Evolutionary conservation across 257 asterid species (phyloP).

Genomic region (Penstemon davidsonii): DNA sequence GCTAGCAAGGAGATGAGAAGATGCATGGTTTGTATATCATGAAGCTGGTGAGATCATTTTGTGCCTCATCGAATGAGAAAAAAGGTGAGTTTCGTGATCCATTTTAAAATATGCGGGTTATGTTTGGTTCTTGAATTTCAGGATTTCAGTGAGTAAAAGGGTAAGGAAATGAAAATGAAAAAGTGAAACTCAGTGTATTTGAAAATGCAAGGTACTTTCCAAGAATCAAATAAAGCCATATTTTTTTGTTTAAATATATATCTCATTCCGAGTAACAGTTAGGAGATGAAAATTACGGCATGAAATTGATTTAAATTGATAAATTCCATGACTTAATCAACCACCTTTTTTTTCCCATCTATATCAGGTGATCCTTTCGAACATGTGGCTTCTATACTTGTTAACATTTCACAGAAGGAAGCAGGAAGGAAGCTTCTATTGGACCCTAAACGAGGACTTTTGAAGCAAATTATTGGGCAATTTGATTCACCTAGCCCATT

Average conservation of each 20-base stretch:
- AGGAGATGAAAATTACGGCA: not conserved
- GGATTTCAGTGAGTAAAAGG: no score
- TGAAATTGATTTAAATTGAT: not conserved
- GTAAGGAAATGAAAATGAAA: no score
- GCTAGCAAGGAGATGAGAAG: slow-evolving; percentile 78
- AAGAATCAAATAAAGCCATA: no score
- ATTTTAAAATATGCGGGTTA: not conserved
- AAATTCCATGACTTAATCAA: not conserved
- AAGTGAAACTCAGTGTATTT: no score
- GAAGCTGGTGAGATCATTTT: slow-evolving; percentile 94
- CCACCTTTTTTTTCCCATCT: slow-evolving; percentile 7
- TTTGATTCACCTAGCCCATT: slow-evolving; percentile 68
- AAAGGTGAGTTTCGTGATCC: slow-evolving; percentile 40
- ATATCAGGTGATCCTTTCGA: slow-evolving; percentile 79
- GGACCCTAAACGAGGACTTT: slow-evolving; percentile 85
- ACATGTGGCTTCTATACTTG: slow-evolving; percentile 91
- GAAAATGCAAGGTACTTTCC: no score
- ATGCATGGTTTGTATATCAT: slow-evolving; percentile 73
- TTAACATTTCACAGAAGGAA: slow-evolving; percentile 81
- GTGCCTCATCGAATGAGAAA: slow-evolving; percentile 60
- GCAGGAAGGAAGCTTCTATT: slow-evolving; percentile 82
- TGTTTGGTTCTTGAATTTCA: no score
- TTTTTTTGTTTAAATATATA: no score
- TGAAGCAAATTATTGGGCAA: slow-evolving; percentile 87
- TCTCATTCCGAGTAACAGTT: no score